A percentile compares a stretch with the other conserved stretches of the same genome.
Evolutionary conservation across 352 stramenopile genomes (phyloP).

Genomic region (Phytophthora chlamydospora): DNA sequence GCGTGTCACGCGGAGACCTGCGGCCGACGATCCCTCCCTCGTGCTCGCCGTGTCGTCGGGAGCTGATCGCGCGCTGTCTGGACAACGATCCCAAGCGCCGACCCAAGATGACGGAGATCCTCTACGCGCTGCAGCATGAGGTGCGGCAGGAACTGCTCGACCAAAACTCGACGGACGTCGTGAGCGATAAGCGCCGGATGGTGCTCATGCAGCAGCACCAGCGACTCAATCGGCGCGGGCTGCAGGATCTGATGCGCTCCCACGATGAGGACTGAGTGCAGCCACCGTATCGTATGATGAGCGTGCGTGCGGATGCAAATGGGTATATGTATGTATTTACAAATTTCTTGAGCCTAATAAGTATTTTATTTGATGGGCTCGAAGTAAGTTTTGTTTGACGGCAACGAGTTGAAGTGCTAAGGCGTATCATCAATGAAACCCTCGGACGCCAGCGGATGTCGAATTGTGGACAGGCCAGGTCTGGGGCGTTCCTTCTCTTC

Average conservation of each 20-base stretch:
- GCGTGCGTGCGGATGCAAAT: neutral
- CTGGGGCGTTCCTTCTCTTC: no score
- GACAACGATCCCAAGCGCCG: slow-evolving; percentile 59
- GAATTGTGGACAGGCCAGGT: slow-evolving; percentile 8
- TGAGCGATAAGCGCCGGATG: slow-evolving; percentile 65
- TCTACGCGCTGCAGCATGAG: slow-evolving; percentile 74
- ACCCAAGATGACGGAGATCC: slow-evolving; percentile 82
- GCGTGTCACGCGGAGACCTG: slow-evolving; percentile 62
- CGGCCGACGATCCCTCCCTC: slow-evolving; percentile 69
- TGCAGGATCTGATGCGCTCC: slow-evolving; percentile 61
- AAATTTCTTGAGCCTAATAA: slow-evolving; percentile 13
- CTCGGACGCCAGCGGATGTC: slow-evolving; percentile 4
- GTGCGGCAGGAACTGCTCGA: slow-evolving; percentile 78
- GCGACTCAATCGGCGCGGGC: slow-evolving; percentile 66
- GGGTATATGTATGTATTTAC: slow-evolving; percentile 12
- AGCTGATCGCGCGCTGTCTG: slow-evolving; percentile 74
- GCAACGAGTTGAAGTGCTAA: slow-evolving; percentile 20
- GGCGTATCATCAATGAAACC: slow-evolving; percentile 9
- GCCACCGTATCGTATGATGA: slow-evolving; percentile 8
- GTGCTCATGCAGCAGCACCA: slow-evolving; percentile 83
- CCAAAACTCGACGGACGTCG: slow-evolving; percentile 65
- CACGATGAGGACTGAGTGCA: slow-evolving; percentile 27
- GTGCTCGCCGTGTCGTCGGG: slow-evolving; percentile 60
- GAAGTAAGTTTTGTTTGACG: slow-evolving; percentile 4
- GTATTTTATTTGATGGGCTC: slow-evolving; percentile 6